These are phyloP conservation scores for Haplographium delicatum DNA, from an alignment of 495 filamentous ascomycete species.

Conservation along the genomic window DNA sequence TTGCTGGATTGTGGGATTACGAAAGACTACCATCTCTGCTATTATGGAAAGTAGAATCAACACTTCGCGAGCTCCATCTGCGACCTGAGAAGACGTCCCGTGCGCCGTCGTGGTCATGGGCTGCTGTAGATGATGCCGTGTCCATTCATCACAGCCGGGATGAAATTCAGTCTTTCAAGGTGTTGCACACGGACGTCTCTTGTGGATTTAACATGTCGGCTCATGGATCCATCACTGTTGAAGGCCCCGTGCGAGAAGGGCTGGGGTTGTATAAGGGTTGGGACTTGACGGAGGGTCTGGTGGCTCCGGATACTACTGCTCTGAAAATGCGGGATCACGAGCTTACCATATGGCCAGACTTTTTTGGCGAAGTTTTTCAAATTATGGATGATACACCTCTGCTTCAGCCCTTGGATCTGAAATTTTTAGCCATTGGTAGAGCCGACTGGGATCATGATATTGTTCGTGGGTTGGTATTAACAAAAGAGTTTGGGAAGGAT, in stretches of 20 bases:
- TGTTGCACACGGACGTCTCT: background rate
- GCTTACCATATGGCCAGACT: background rate
- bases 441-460: background rate
- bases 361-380: background rate
- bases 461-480: background rate
- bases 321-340: background rate
- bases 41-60: background rate
- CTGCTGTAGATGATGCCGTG: background rate
- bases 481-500: background rate
- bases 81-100: background rate
- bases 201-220: background rate
- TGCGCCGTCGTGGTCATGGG: background rate
- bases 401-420: background rate
- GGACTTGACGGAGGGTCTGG: background rate
- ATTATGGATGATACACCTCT: background rate
- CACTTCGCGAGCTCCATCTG: background rate
- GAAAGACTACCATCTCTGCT: background rate
- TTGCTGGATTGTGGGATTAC: background rate
- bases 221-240: background rate
- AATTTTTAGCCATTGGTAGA: background rate
- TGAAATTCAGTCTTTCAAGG: background rate
- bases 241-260: background rate
- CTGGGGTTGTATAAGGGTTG: background rate
- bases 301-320: background rate
- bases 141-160: background rate